These are phyloP conservation scores for Leishmania tropica DNA, from an alignment of 208 protist genomes.

Conservation along the genomic window DNA sequence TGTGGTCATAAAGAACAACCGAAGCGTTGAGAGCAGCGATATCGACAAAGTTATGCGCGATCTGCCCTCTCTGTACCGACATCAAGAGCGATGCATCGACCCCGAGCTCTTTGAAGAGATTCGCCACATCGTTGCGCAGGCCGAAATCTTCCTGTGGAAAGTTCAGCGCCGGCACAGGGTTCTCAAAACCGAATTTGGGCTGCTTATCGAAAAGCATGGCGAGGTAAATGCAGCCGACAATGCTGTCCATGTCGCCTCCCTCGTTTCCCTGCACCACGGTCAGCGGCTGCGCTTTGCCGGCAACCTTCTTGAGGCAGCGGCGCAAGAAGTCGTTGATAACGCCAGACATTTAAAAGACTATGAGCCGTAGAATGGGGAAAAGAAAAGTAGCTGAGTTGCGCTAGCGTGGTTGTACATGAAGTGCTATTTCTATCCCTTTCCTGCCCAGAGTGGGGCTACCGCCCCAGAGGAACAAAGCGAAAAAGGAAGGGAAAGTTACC, in stretches of 20 bases:
- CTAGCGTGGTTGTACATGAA: not conserved
- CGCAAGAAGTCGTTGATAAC: conserved; percentile 76
- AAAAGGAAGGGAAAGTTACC: not conserved
- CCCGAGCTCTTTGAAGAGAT: conserved; percentile 51
- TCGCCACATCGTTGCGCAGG: conserved; percentile 72
- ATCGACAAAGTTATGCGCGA: conserved; percentile 36
- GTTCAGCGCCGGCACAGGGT: conserved; percentile 73
- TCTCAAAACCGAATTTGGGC: conserved; percentile 27
- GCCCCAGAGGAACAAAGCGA: not conserved
- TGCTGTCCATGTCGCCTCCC: conserved; percentile 88
- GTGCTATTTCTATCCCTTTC: not conserved
- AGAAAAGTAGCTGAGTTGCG: conserved; percentile 6
- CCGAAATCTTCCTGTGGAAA: conserved; percentile 76
- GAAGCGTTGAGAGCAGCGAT: conserved; percentile 23
- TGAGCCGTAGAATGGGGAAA: not conserved
- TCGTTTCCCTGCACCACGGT: conserved; percentile 85
- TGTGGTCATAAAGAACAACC: conserved; percentile 88
- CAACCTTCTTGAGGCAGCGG: conserved; percentile 30
- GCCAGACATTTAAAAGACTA: conserved; percentile 31
- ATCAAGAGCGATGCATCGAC: conserved; percentile 49
- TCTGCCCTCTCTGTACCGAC: conserved; percentile 36
- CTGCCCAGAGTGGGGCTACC: not conserved
- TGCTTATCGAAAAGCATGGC: conserved; percentile 63
- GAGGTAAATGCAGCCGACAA: conserved; percentile 85
- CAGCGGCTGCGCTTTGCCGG: conserved; percentile 24